Conservation (phyloP, 2,329 filamentous ascomycete genomes). For the Alternaria alternata region DNA sequence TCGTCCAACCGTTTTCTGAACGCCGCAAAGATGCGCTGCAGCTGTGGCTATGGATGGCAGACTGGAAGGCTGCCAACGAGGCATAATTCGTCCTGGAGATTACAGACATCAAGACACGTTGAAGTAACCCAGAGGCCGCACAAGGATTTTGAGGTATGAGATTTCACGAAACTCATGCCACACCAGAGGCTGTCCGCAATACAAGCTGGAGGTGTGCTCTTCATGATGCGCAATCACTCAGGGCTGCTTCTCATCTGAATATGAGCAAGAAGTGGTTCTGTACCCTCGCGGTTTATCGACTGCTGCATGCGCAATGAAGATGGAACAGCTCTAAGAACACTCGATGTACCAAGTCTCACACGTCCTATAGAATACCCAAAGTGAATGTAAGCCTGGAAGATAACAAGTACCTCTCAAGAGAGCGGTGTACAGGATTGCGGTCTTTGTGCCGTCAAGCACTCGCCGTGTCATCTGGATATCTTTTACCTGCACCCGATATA, state of each 20-base stretch:
- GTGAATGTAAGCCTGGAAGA: background rate
- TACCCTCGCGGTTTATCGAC: background rate
- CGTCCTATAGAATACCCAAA: too few species aligned
- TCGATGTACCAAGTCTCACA: background rate
- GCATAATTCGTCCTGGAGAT: background rate
- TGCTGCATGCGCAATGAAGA: background rate
- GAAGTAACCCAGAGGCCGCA: background rate
- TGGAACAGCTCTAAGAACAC: background rate
- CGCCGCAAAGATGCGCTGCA: conserved; percentile 4
- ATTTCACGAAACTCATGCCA: too few species aligned
- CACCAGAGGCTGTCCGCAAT: too few species aligned
- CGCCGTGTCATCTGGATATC: background rate
- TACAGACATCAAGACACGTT: background rate
- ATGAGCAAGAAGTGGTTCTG: background rate
- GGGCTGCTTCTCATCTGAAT: too few species aligned
- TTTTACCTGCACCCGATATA: background rate
- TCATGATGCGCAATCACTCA: too few species aligned
- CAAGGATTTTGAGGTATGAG: too few species aligned
- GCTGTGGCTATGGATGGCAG: background rate
- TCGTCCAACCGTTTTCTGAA: background rate
- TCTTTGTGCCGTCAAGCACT: background rate
- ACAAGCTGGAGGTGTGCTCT: background rate
- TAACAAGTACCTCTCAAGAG: background rate
- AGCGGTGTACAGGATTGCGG: background rate
- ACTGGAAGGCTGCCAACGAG: background rate